Base-by-base conservation (phyloP, 306 rosid genomes). In the Datisca glomerata region DNA sequence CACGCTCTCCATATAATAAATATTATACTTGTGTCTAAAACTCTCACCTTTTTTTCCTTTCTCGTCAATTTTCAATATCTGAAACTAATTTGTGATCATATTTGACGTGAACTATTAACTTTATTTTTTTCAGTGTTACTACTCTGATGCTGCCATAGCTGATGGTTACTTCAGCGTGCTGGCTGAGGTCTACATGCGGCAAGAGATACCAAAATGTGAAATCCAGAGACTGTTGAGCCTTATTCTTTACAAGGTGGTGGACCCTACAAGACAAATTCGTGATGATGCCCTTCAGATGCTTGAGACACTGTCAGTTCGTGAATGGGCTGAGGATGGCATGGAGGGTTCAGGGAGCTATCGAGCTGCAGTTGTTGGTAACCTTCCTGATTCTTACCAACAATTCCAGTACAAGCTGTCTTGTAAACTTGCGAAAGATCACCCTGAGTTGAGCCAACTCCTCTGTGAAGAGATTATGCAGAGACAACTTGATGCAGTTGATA, bases 201-300 rank as follows among this genome's bases (percentile, higher is more conserved):
- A 91, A 71, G 99, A 91, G 80, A 91, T 91, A 60, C 99, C 96
- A 35, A 78, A 78, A 65, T 91, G 99, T 69, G 99, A 91, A 65
- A 72, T 80, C 69, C 99, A 91, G 67, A 84, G 94, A 72, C 85
- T 91, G 47, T 60, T 85, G 64, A 85, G 99, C 65, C 61, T 91
- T 70, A 91, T 91, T 69, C 96, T 91, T 59, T 91, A 91, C 73
- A 91, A 91, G 78, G 99, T 91, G 45, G 99, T 91, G 55, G 99
- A 91, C 59, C 99, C 99, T 66, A 74, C 94, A 28, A 80, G 96
- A 60, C 96, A 85, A 67, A 91, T 91, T 55, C 99, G 99, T 48
- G 99, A 91, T 47, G 99, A 91, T 71, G 99, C 99, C 58, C 96
- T 91, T 65, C 99, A 91, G 73, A 91, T 91, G 99, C 94, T 91